phyloP scores from a whole-genome alignment of 208 protist genomes.

The Giardia muris region DNA sequence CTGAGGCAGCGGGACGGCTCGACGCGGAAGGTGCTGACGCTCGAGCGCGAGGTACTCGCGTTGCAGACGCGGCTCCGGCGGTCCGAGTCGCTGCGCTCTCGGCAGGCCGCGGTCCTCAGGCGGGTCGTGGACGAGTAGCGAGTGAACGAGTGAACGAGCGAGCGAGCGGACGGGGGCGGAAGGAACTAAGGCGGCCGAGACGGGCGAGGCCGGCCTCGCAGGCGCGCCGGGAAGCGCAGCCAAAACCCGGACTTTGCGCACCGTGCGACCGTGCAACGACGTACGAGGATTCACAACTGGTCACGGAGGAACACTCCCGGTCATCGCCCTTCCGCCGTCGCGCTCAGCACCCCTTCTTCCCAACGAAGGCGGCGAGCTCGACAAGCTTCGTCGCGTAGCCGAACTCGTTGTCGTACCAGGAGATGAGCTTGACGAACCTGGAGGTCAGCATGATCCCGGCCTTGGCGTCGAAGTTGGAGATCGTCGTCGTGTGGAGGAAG shows the following conservation, averaged over 20 bases:
- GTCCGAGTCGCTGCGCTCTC: neutral
- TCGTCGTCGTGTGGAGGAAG: conserved; percentile 74
- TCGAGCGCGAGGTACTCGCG: neutral
- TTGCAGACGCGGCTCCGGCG: neutral
- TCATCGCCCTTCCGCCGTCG: too few relatives aligned
- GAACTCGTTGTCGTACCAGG: conserved; percentile 55
- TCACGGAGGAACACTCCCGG: too few relatives aligned
- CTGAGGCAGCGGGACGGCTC: neutral
- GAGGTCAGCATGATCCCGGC: conserved; percentile 79
- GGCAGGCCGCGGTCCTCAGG: neutral
- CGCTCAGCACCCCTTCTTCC: conserved; percentile 5
- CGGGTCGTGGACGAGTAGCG: neutral
- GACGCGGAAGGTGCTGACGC: neutral
- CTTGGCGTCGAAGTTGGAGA: conserved; percentile 88
- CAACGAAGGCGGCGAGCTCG: conserved; percentile 35
- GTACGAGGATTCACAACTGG: too few relatives aligned
- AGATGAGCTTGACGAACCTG: conserved; percentile 44
- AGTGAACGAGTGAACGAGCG: neutral
- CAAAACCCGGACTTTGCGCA: too few relatives aligned
- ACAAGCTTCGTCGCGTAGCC: conserved; percentile 44
- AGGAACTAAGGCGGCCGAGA: too few relatives aligned
- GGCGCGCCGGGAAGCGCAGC: too few relatives aligned
- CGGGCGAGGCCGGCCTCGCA: too few relatives aligned
- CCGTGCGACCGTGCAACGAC: too few relatives aligned
- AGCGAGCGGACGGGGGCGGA: too few relatives aligned